Evolutionary conservation across 768 basidiomycete species (phyloP).

Genomic region (Amanita rimosa): DNA sequence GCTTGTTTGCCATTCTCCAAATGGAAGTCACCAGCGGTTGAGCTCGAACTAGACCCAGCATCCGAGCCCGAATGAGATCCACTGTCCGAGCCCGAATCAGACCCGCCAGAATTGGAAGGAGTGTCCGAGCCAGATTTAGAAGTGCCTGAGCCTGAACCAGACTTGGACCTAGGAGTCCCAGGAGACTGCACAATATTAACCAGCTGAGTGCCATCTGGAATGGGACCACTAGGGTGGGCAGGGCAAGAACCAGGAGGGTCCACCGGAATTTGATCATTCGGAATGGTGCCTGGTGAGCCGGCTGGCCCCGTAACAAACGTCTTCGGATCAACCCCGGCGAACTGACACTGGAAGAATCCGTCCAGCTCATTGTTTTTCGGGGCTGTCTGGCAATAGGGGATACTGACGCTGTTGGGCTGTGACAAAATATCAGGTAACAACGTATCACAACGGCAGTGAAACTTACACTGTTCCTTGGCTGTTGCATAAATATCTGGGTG

Average conservation of each 20-base stretch:
- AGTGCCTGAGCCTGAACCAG: too few species aligned
- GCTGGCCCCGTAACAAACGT: conserved; percentile 34
- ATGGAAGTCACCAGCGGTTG: conserved; percentile 18
- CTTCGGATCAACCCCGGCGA: conserved; percentile 29
- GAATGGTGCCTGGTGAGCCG: conserved; percentile 39
- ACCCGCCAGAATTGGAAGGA: too few species aligned
- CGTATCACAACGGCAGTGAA: neutral
- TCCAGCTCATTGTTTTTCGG: conserved; percentile 40
- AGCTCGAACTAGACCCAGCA: neutral
- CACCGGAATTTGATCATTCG: conserved; percentile 31
- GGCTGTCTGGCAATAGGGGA: conserved; percentile 43
- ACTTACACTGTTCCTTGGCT: conserved; percentile 43
- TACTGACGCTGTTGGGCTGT: conserved; percentile 30
- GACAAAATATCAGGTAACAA: neutral
- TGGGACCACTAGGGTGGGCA: conserved; percentile 33
- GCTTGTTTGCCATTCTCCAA: conserved; percentile 38
- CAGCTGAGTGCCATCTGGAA: conserved; percentile 38
- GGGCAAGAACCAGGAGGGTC: conserved; percentile 40
- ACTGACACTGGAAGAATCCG: conserved; percentile 51
- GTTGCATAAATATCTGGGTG: conserved; percentile 44
- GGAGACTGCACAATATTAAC: conserved; percentile 16
- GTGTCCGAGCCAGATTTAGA: too few species aligned
- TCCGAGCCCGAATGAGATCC: too few species aligned
- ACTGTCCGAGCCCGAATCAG: neutral
- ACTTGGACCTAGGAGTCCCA: too few species aligned